Percentiles rank a stretch among this genome's conserved stretches.
Conservation (phyloP, 2,329 filamentous ascomycete species). For the Neurospora sp. region DNA sequence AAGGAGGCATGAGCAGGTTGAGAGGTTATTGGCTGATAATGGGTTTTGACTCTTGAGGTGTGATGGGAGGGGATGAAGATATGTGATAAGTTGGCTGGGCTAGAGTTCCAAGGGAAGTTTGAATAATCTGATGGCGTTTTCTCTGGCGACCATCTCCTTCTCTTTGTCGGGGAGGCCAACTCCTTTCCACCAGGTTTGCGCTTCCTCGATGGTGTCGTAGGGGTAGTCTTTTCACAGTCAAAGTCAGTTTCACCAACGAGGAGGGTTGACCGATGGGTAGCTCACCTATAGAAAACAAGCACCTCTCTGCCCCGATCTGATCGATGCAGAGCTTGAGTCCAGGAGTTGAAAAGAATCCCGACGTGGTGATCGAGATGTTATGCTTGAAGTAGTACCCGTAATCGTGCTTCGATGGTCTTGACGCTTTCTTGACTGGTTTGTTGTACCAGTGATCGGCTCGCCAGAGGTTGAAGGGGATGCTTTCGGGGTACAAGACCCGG, state of each 20-base stretch:
- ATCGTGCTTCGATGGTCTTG: slow-evolving; percentile 28
- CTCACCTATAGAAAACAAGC: slow-evolving; percentile 30
- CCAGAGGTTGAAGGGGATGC: slow-evolving; percentile 33
- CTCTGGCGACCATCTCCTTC: slow-evolving; percentile 20
- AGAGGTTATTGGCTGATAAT: slow-evolving; percentile 19
- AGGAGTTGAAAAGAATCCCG: slow-evolving; percentile 29
- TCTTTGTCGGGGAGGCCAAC: slow-evolving; percentile 20
- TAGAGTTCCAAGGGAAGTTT: slow-evolving; percentile 22
- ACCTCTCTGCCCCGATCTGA: slow-evolving; percentile 28
- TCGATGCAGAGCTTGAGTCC: slow-evolving; percentile 31
- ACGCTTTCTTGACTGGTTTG: slow-evolving; percentile 28
- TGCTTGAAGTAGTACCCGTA: slow-evolving; percentile 30
- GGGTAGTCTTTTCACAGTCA: slow-evolving; percentile 21
- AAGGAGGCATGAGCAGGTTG: slow-evolving; percentile 36
- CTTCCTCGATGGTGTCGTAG: slow-evolving; percentile 24
- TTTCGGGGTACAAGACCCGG: slow-evolving; percentile 6
- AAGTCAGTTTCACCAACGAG: slow-evolving; percentile 6
- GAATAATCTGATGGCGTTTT: slow-evolving; percentile 25
- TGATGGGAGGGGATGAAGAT: background rate
- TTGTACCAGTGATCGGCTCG: slow-evolving; percentile 33
- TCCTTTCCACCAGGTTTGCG: slow-evolving; percentile 24
- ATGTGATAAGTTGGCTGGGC: background rate
- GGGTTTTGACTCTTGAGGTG: background rate
- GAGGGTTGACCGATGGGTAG: background rate
- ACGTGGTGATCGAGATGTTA: slow-evolving; percentile 32